Evolutionary conservation across 2,329 filamentous ascomycete genomes (phyloP).

Genomic region (Coleophoma cylindrospora): DNA sequence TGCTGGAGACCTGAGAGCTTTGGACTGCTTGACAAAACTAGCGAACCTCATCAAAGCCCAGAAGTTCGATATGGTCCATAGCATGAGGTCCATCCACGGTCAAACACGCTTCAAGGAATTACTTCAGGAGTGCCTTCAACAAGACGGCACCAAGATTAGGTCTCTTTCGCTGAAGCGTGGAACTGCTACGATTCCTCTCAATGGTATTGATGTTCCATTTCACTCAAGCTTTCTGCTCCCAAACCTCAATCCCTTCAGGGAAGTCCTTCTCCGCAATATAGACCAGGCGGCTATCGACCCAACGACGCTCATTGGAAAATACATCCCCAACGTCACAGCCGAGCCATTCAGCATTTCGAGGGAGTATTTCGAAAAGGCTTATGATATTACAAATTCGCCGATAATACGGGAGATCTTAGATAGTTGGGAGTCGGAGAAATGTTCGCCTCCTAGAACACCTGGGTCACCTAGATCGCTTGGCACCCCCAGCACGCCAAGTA

Average conservation of each 20-base stretch:
- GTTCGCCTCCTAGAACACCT: neutral
- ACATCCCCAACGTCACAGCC: constrained; percentile 28
- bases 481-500: neutral
- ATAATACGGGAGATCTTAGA: neutral
- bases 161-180: constrained; percentile 53
- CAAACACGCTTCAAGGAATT: neutral
- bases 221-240: constrained; percentile 22
- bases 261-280: constrained; percentile 16
- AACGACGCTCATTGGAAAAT: constrained; percentile 23
- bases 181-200: constrained; percentile 24
- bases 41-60: constrained; percentile 46
- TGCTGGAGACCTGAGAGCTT: constrained; percentile 22
- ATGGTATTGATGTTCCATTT: constrained; percentile 28
- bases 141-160: constrained; percentile 59
- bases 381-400: neutral
- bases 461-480: neutral
- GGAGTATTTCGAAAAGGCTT: constrained; percentile 5
- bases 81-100: neutral
- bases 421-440: neutral
- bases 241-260: constrained; percentile 16
- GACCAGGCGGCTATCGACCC: constrained; percentile 16
- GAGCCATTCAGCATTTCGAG: constrained; percentile 25
- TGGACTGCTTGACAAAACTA: constrained; percentile 41
- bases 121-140: constrained; percentile 46
- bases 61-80: neutral